Evolutionary conservation across 2,329 filamentous ascomycete genomes (phyloP), one percentile per base, ranked within the genome.

Genomic region (Aspergillus ruber): DNA sequence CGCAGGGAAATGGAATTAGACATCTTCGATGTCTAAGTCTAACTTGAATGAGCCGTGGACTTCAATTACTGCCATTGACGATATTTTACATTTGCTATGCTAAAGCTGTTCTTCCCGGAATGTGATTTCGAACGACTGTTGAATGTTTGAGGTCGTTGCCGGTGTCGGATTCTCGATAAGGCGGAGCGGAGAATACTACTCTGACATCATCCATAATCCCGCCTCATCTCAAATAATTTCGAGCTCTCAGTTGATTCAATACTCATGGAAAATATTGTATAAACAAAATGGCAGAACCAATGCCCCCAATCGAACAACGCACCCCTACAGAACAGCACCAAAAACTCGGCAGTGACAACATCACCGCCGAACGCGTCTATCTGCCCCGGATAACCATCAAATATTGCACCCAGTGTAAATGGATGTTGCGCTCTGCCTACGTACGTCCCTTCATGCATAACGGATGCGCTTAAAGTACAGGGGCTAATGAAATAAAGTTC

Each of bases 361-460:
- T 29, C 42, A 43, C 8, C 7, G 10, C 36, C 43, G 47, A 53
- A 40, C 56, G n/a, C 33, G 29, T 39, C 36, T 39, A 69, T 21
- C 72, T 87, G 9, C 90, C 90, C 3, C 82, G 89, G 41, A 78
- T 96, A 45, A 84, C 84, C n/a, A 95, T 96, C 61, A 82, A 85
- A 56, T 96, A 88, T 72, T 96, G 90, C 73, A 95, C 88, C 0
- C 89, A 95, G 71, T 96, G 90, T 70, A 87, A 88, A 72, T 95
- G 90, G 89, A 88, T 93, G 80, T 73, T 94, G 9, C 75, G 89
- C 50, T 88, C 89, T 32, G 87, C 88, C 56, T 95, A 93, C 69
- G 88, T 91, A 79, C 57, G 79, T 59, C 25, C 23, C 41, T n/a
- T 36, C 44, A 45, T 15, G 5, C 36, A 44, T 47, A 35, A 21